Percentiles rank a stretch among this genome's conserved stretches.
Conservation (phyloP, 2,329 filamentous ascomycete species). For the Bipolaris sorokiniana region DNA sequence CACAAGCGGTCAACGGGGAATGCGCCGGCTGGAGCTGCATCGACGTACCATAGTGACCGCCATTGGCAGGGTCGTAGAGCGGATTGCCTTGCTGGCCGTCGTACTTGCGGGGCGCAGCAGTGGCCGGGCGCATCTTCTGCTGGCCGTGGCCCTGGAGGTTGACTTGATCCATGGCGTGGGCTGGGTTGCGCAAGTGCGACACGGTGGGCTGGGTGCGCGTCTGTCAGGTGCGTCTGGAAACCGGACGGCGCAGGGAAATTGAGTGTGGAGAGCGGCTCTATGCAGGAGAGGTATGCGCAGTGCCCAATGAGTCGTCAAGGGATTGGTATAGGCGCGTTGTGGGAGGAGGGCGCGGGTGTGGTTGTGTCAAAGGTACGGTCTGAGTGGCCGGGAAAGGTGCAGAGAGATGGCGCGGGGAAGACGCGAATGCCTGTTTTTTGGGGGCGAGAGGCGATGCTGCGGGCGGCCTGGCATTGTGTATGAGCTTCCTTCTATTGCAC, state of each 20-base stretch:
- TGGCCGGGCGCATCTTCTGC: constrained; percentile 48
- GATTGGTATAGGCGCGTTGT: constrained; percentile 35
- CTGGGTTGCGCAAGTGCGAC: constrained; percentile 42
- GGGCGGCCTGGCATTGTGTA: constrained; percentile 21
- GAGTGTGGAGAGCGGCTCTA: constrained; percentile 20
- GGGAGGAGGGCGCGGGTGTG: constrained; percentile 40
- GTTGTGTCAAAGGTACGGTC: constrained; percentile 41
- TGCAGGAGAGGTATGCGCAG: constrained; percentile 27
- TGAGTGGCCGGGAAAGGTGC: constrained; percentile 40
- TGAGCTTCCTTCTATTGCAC: constrained; percentile 17
- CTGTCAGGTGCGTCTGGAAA: constrained; percentile 20
- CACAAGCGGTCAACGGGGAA: constrained; percentile 7
- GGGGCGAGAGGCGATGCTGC: constrained; percentile 8
- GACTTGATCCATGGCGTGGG: constrained; percentile 46
- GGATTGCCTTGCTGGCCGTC: constrained; percentile 59
- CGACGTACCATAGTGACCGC: constrained; percentile 58
- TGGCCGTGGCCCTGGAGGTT: constrained; percentile 46
- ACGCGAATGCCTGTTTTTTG: constrained; percentile 14
- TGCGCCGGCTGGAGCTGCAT: constrained; percentile 14
- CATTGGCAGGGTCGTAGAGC: constrained; percentile 54
- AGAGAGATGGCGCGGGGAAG: constrained; percentile 31
- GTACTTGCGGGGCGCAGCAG: constrained; percentile 52
- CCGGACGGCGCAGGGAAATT: background rate
- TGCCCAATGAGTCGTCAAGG: constrained; percentile 35
- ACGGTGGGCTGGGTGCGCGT: constrained; percentile 38